Evolutionary conservation across 352 stramenopile genomes (phyloP).

Genomic region (Poterioochromonas sp.): DNA sequence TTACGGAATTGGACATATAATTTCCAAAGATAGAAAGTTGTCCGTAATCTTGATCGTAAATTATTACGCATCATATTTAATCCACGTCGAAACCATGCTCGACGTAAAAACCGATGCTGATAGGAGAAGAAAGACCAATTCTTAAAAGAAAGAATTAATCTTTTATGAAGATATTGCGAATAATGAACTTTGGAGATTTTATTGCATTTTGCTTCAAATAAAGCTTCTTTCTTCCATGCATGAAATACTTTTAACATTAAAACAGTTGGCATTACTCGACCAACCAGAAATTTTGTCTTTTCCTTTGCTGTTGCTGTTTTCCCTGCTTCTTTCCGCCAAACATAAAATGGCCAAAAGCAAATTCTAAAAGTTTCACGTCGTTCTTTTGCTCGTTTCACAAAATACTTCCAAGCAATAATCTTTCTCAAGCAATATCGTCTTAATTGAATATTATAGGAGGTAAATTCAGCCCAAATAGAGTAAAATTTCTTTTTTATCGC

Average conservation of each 20-base stretch:
- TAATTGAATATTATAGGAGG: not conserved
- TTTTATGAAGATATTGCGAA: not conserved
- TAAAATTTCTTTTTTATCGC: not conserved
- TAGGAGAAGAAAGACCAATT: not conserved
- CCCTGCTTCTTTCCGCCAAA: not conserved
- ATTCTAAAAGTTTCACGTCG: constrained; percentile 22
- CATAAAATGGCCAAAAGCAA: constrained; percentile 17
- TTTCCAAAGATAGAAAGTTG: not conserved
- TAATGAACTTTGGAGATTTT: not conserved
- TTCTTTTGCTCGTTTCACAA: not conserved
- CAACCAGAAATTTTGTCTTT: constrained; percentile 18
- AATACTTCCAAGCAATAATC: constrained; percentile 7
- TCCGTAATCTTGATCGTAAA: not conserved
- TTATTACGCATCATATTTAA: not conserved
- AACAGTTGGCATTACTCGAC: constrained; percentile 21
- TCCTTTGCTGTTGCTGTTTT: not conserved
- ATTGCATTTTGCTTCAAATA: not conserved
- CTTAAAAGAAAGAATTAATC: not conserved
- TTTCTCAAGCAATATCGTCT: constrained; percentile 6
- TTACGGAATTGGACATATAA: not conserved
- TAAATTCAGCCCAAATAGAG: not conserved
- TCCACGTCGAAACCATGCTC: not conserved
- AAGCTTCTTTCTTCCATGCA: not conserved
- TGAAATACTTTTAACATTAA: not conserved
- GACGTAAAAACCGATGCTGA: not conserved